Conservation (phyloP, 2,329 filamentous ascomycete species). For the Didymella pinodella region DNA sequence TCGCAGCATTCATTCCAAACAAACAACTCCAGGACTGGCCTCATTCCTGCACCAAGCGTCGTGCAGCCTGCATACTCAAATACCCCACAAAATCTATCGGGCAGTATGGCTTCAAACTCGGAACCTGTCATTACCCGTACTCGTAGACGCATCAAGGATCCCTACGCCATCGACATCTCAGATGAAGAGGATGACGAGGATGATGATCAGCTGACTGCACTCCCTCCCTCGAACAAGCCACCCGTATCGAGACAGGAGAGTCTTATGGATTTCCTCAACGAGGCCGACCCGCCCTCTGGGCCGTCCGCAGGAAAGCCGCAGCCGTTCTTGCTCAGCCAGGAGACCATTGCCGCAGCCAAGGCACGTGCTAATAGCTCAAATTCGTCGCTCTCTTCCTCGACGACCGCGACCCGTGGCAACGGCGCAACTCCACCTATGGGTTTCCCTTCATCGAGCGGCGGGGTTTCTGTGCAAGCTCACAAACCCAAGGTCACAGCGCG, state of each 20-base stretch:
- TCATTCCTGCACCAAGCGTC: slow-evolving; percentile 57
- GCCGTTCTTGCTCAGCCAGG: slow-evolving; percentile 45
- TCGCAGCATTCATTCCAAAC: slow-evolving; percentile 63
- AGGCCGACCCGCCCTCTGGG: slow-evolving; percentile 67
- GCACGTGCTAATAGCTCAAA: slow-evolving; percentile 36
- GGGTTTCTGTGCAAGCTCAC: slow-evolving; percentile 35
- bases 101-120: slow-evolving; percentile 41
- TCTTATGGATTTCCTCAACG: slow-evolving; percentile 76
- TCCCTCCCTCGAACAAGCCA: slow-evolving; percentile 50
- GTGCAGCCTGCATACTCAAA: slow-evolving; percentile 50
- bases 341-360: slow-evolving; percentile 45
- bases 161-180: slow-evolving; percentile 83
- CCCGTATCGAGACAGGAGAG: slow-evolving; percentile 58
- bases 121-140: slow-evolving; percentile 72
- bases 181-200: slow-evolving; percentile 47
- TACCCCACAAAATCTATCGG: slow-evolving; percentile 44
- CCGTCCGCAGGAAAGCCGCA: slow-evolving; percentile 53
- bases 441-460: slow-evolving; percentile 27
- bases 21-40: slow-evolving; percentile 76
- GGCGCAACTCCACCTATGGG: slow-evolving; percentile 23
- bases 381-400: slow-evolving; percentile 27
- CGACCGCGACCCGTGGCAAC: slow-evolving; percentile 25
- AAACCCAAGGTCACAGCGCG: slow-evolving; percentile 41
- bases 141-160: slow-evolving; percentile 80
- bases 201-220: slow-evolving; percentile 61